Evolutionary conservation across 352 stramenopile species (phyloP).

Genomic region (Phytophthora meadii): DNA sequence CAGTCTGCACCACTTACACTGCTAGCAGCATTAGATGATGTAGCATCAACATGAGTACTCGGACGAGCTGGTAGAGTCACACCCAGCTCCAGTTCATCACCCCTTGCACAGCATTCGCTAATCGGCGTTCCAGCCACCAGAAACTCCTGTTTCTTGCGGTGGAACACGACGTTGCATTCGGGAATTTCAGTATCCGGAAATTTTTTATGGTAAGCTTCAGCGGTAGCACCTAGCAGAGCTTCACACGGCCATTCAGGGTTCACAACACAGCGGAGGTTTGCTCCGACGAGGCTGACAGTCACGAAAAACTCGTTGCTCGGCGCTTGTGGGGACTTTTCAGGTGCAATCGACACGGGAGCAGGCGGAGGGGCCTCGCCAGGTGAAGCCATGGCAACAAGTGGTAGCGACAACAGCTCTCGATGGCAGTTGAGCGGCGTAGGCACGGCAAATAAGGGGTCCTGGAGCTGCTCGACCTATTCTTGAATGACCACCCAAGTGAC

Average conservation of each 20-base stretch:
- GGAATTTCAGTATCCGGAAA: slow-evolving; percentile 76
- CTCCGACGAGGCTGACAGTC: slow-evolving; percentile 51
- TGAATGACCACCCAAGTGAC: slow-evolving; percentile 21
- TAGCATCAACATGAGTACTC: slow-evolving; percentile 1
- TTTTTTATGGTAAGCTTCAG: slow-evolving; percentile 65
- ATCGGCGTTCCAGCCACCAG: slow-evolving; percentile 61
- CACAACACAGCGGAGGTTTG: slow-evolving; percentile 63
- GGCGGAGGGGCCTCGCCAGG: slow-evolving; percentile 9
- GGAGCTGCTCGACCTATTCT: slow-evolving; percentile 26
- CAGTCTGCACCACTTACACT: slow-evolving; percentile 36
- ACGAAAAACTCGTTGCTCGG: slow-evolving; percentile 52
- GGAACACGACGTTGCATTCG: slow-evolving; percentile 79
- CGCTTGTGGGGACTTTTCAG: slow-evolving; percentile 20
- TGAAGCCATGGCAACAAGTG: slow-evolving; percentile 22
- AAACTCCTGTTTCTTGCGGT: slow-evolving; percentile 62
- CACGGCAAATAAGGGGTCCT: background rate
- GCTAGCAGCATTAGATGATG: slow-evolving; percentile 22
- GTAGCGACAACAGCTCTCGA: background rate
- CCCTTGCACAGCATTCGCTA: slow-evolving; percentile 50
- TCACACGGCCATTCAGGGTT: slow-evolving; percentile 73
- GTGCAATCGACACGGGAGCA: slow-evolving; percentile 17
- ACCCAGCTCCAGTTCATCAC: slow-evolving; percentile 73
- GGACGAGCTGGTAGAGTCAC: slow-evolving; percentile 41
- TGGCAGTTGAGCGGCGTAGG: slow-evolving; percentile 1
- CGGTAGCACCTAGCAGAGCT: slow-evolving; percentile 62